Evolutionary conservation across 306 rosid genomes (phyloP), one percentile per base, ranked within the genome.

Genomic region (Mucuna pruriens): DNA sequence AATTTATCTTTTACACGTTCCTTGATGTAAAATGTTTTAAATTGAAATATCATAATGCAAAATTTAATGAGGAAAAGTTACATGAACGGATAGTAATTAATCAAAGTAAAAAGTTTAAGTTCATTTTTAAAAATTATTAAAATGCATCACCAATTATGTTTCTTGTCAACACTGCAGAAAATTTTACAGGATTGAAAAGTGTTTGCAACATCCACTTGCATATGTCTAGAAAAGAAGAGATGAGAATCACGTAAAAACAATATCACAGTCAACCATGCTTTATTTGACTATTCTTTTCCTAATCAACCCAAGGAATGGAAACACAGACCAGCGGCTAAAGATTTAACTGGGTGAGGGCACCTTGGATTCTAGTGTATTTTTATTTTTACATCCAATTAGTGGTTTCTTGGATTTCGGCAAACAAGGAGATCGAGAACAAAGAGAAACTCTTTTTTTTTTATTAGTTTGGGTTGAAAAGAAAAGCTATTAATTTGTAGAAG

Each of bases 261-360:
- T 45, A 26, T 15, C 11, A 46, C 70, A 71, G 86, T 84, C 84
- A 81, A 87, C 80, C 79, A 55, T 74, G 39, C 80, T 77, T 74
- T 84, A 9, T 77, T 84, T 87, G 90, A 84, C 87, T 69, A 62
- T 51, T 79, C 34, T 80, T 70, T 79, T 75, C 55, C 71, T 52
- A 70, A 45, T 64, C 57, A 77, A 55, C 70, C 62, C 49, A 20
- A 46, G 48, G 76, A 79, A 60, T 9, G 73, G 55, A 71, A 79
- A 68, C 67, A 44, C 26, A 70, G 65, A 86, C 78, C 76, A 61
- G 42, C 39, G 76, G 38, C 78, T 23, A 0, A 12, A 22, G 73
- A 61, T 64, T 67, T 76, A 9, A 76, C 48, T 46, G 51, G 65
- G 74, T 52, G 39, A 65, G 19, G 29, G 36, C 71, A 80, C 73